Percentiles rank a stretch among this genome's conserved stretches.
These are phyloP conservation scores for Sphaerulina vaccinii DNA, from an alignment of 2,329 filamentous ascomycete species.

Conservation along the genomic window DNA sequence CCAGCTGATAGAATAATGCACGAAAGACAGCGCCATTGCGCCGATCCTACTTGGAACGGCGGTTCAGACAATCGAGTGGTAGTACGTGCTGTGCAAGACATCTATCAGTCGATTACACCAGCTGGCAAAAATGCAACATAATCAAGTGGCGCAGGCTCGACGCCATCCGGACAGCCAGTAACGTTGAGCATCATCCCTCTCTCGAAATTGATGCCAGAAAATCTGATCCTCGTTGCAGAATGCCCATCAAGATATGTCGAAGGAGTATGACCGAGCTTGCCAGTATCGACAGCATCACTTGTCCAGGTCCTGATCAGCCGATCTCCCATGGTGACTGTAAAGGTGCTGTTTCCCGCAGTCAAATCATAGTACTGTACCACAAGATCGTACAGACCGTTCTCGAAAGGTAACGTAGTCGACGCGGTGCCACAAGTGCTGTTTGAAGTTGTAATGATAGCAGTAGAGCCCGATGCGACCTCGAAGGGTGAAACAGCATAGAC, in stretches of 20 bases:
- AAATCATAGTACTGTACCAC: conserved; percentile 68
- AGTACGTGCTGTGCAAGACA: no score
- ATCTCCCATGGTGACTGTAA: conserved; percentile 56
- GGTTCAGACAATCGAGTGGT: no score
- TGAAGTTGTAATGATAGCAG: conserved; percentile 55
- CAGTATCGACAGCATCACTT: conserved; percentile 45
- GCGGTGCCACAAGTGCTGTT: conserved; percentile 55
- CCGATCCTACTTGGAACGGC: no score
- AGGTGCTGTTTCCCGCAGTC: conserved; percentile 57
- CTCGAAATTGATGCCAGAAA: no score
- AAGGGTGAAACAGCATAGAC: conserved; percentile 56
- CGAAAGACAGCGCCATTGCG: no score
- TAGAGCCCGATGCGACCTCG: conserved; percentile 58
- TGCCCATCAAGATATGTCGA: conserved; percentile 63
- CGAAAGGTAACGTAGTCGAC: conserved; percentile 47
- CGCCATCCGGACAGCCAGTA: no score
- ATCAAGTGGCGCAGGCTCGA: no score
- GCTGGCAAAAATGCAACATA: no score
- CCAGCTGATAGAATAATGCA: no score
- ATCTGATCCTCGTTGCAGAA: conserved; percentile 61
- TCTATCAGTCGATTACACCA: no score
- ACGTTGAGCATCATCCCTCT: no score
- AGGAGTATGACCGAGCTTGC: conserved; percentile 58
- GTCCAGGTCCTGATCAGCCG: conserved; percentile 56
- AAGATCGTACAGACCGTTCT: conserved; percentile 59